Base-by-base conservation (phyloP, 257 asterid genomes). In the Craterostigma plantagineum region DNA sequence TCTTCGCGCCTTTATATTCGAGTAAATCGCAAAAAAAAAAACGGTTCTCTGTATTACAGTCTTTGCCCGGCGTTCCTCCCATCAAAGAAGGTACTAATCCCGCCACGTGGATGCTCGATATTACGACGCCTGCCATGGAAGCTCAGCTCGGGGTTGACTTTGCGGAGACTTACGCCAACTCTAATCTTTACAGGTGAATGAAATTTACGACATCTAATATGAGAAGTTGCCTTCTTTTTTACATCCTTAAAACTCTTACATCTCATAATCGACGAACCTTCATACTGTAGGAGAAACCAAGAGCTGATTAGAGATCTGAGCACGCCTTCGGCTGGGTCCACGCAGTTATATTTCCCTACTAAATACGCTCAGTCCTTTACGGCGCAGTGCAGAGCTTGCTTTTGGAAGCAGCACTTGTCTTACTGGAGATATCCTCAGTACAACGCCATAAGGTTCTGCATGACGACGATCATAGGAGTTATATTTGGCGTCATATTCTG, bases 51-150 rank as follows among this genome's bases (percentile, higher is more conserved):
- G 8, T 38, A 47, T 43, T 46, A 23, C 62, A 85, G 96, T 62
- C 91, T 34, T 54, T 85, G 33, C 79, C 75, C 0, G 96, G 94
- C 35, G 80, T 81, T 52, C 75, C 92, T 14, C 51, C 56, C 58
- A 72, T 77, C 64, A 69, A 67, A 63, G 91, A 77, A 56, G 96
- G 83, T 44, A 43, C 33, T 16, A 85, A 85, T 57, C 96, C 96
- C 34, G 94, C 92, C 35, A 81, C 92, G 1, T 85, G 94, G 92
- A 81, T 85, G 96, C 55, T 85, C 45, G 96, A 85, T 0, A 52
- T 85, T 60, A 75, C 68, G 43, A 61, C 83, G 38, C 73, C 76
- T 33, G 61, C 94, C 3, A 53, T 80, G 27, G 93, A 77, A 51
- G 53, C 90, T 42, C 85, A 70, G 49, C 78, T 84, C n/a, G 58